Evolutionary conservation across 768 basidiomycete species (phyloP), one percentile per base, ranked within the genome.

Genomic region (Naganishia vishniacii): DNA sequence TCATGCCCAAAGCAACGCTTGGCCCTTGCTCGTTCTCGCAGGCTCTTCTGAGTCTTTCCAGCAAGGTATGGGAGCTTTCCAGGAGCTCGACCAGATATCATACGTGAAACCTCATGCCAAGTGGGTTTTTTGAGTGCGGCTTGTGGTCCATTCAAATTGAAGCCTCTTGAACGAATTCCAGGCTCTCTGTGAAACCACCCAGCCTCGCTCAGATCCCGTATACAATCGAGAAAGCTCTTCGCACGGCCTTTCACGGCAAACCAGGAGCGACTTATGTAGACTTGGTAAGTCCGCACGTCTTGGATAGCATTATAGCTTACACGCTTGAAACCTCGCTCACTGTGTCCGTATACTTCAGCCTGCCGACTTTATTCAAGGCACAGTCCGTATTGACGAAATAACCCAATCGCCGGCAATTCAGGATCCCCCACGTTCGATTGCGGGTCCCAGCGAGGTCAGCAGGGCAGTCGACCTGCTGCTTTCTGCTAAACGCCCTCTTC

Each of bases 191-290:
- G 11, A 32, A 66, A 45, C 63, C 69, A 18, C 64, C 67, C 1
- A 63, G 62, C 5, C 32, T 67, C n/a, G 46, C 45, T 8, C 64
- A 65, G 29, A 42, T 65, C 12, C 69, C 69, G 0, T 45, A 47
- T 18, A 59, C 61, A 13, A 42, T 70, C 13, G 64, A 67, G 51
- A 65, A 66, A 41, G 69, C 69, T 11, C 65, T 51, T 18, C 25
- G 69, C 42, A 51, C 53, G 1, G 64, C 69, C 1, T 62, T 70
- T 31, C 61, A 59, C 26, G 69, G 69, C 46, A 64, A 65, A 28
- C 69, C 69, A 12, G 69, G 69, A 29, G 61, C 66, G 18, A 65
- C 61, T 4, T 67, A 70, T 56, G 60, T 70, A 11, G 68, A 69
- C 44, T 44, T 69, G 40, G 68, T 68, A 25, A 42, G 68, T 61